Base-by-base conservation (phyloP, 257 asterid species). In the Pogostemon cablin region DNA sequence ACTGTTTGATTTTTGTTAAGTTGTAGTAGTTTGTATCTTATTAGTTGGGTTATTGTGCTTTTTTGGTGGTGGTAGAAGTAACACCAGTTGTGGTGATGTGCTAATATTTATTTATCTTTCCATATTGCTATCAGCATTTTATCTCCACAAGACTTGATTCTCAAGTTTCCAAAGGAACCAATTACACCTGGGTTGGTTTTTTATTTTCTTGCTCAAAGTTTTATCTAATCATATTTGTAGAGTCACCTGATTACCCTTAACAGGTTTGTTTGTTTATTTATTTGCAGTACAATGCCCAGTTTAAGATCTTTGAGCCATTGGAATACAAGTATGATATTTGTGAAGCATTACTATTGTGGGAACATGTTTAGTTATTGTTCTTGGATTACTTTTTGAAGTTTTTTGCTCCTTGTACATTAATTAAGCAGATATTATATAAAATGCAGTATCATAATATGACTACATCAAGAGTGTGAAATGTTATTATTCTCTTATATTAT, bases 391-490 rank as follows among this genome's bases (percentile, higher is more conserved):
- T 37, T 54, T 49, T 49, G 11, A 9, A 59, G 37, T 62, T 58
- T 59, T 40, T 73, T 68, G 52, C 35, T 64, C 71, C 46, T 39
- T 54, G 55, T 68, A 25, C 73, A 46, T 39, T 17, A 70, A 82
- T 54, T 76, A 72, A 79, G 74, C 80, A 74, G 72, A 40, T 44
- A 75, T 77, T 60, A 61, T 81, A 78, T 87, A 72, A 76, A 79
- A 50, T 93, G 97, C 96, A 90, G 98, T 93, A 93, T 81, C 97
- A n/a, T n/a, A n/a, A n/a, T n/a, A n/a, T n/a, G n/a, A n/a, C n/a
- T n/a, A n/a, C n/a, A n/a, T n/a, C n/a, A n/a, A n/a, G n/a, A n/a
- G n/a, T n/a, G n/a, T n/a, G n/a, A n/a, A n/a, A n/a, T n/a, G n/a
- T n/a, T n/a, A n/a, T n/a, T n/a, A n/a, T n/a, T n/a, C n/a, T n/a